Base-by-base conservation (phyloP, 768 basidiomycete species). In the Collybia sordida region DNA sequence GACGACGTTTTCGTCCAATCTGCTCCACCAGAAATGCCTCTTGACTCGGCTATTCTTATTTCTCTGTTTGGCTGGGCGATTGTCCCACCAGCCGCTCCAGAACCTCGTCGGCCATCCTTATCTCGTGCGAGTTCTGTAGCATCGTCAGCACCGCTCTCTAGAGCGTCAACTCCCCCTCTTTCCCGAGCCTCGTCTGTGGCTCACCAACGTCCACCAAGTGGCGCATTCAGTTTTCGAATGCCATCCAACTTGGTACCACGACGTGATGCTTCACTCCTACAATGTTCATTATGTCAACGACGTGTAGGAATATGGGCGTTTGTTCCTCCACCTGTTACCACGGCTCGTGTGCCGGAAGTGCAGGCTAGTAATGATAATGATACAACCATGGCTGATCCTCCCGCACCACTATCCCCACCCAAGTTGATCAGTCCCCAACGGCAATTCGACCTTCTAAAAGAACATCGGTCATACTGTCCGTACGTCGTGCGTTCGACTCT, bases 381-480 rank as follows among this genome's bases (percentile, higher is more conserved):
- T 27, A 24, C 34, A 34, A 37, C 44, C 23, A 25, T 43, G 25
- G 34, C 25, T 38, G 56, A 50, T 14, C 45, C 63, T 3, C 14
- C 55, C 15, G 35, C 41, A 38, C 45, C 56, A 48, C 52, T 57
- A 51, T 49, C 58, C 45, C 56, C 66, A 15, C 55, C 67, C n/a
- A 67, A 62, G 25, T 69, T 55, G 54, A 56, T 56, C 11, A 50
- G 65, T 3, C 66, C 68, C 15, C 70, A 68, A 37, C 63, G 88
- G 45, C 79, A 79, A 18, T 82, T 93, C 46, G 90, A 93, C 62
- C 60, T 92, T 31, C 64, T 91, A 41, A 86, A 83, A 59, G 90
- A 93, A 64, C 91, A 93, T 62, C 79, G 90, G 22, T 86, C 88
- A 2, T 90, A 88, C 57, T 93, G 91, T 56, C 90, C 90, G n/a